A percentile compares a stretch with the other conserved stretches of the same genome.
Conservation (phyloP, 2,329 filamentous ascomycete species). For the Verticillium klebahnii region DNA sequence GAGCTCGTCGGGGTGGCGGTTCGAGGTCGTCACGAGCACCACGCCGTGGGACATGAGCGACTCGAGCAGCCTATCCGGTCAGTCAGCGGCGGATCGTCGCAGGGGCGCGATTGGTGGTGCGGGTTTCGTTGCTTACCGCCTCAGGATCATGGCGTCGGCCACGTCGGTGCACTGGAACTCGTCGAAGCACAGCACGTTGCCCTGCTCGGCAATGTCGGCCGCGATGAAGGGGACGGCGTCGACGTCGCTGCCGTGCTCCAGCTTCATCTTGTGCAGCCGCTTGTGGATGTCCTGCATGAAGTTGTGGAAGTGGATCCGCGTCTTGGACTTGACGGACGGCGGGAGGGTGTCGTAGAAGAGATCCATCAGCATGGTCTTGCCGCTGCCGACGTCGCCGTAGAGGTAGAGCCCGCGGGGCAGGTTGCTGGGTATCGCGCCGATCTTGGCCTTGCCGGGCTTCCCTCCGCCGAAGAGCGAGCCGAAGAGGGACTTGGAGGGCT, state of each 20-base stretch:
- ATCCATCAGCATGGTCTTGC: conserved; percentile 99
- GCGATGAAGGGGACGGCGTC: conserved; percentile 90
- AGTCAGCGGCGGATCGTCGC: not conserved
- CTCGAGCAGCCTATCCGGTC: conserved; percentile 63
- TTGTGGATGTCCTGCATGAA: conserved; percentile 99
- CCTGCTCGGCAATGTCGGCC: conserved; percentile 83
- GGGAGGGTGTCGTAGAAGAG: conserved; percentile 94
- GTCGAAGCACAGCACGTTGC: conserved; percentile 91
- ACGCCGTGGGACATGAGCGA: conserved; percentile 94
- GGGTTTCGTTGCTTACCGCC: conserved; percentile 45
- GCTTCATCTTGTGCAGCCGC: conserved; percentile 83
- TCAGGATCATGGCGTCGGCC: conserved; percentile 95
- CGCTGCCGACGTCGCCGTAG: conserved; percentile 92
- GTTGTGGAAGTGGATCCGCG: conserved; percentile 95
- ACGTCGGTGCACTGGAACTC: conserved; percentile 99
- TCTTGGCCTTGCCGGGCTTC: conserved; percentile 27
- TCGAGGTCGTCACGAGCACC: conserved; percentile 91
- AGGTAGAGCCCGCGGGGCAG: conserved; percentile 89
- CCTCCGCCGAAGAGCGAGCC: conserved; percentile 56
- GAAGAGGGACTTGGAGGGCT: conserved; percentile 49
- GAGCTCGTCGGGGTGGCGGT: conserved; percentile 91
- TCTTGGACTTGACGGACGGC: conserved; percentile 72
- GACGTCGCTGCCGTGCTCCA: conserved; percentile 81
- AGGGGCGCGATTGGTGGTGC: not conserved
- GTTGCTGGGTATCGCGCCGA: conserved; percentile 59